These are phyloP conservation scores for Myrmaecium sp. DNA, from an alignment of 2,329 filamentous ascomycete genomes.

Conservation along the genomic window DNA sequence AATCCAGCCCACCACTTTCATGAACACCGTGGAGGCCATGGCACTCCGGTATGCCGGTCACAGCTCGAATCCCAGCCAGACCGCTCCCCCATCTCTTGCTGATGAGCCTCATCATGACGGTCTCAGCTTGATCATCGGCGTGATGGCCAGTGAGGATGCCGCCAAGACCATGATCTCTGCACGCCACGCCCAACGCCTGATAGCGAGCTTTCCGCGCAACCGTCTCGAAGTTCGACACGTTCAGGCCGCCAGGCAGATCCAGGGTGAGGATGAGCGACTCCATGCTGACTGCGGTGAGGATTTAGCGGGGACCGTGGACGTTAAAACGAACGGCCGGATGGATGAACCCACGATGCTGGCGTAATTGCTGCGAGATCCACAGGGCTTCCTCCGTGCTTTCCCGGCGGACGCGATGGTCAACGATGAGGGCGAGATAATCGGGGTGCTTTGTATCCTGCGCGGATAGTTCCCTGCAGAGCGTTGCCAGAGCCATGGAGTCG, in stretches of 20 bases:
- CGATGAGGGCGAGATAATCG: constrained; percentile 37
- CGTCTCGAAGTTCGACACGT: constrained; percentile 52
- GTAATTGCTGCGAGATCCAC: constrained; percentile 30
- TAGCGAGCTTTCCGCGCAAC: constrained; percentile 60
- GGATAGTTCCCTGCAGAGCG: constrained; percentile 7
- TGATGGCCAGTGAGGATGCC: constrained; percentile 73
- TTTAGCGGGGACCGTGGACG: background rate
- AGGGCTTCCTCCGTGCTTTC: constrained; percentile 38
- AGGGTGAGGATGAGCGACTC: constrained; percentile 17
- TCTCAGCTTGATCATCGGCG: constrained; percentile 80
- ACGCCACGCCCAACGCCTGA: constrained; percentile 47
- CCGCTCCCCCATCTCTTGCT: constrained; percentile 52
- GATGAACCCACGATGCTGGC: constrained; percentile 22
- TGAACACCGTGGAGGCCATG: constrained; percentile 55
- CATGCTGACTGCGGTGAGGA: constrained; percentile 10
- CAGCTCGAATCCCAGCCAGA: constrained; percentile 49
- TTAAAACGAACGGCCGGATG: background rate
- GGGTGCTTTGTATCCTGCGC: constrained; percentile 3
- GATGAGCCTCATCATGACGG: constrained; percentile 62
- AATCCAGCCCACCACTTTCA: constrained; percentile 14
- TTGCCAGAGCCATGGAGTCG: constrained; percentile 91
- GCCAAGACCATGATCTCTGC: constrained; percentile 32
- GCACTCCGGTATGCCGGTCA: constrained; percentile 67
- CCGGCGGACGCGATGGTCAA: constrained; percentile 42
- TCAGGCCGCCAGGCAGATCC: constrained; percentile 23